Evolutionary conservation across 148 eudicot species (phyloP).

Genomic region (Chenopodium berlandieri): DNA sequence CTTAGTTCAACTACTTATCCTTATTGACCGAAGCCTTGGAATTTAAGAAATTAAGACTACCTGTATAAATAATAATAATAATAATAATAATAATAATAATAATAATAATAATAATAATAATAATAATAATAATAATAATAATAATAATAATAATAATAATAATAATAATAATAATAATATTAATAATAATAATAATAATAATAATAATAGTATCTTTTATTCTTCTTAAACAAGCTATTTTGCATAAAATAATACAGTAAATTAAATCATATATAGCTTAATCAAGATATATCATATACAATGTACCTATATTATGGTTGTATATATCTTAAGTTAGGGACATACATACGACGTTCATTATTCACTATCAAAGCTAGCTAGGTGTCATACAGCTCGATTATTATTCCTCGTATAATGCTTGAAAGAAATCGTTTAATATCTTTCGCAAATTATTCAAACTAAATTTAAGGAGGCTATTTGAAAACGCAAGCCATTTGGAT

Average conservation of each 20-base stretch:
- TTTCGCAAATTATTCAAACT: background rate
- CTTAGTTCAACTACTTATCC: constrained; percentile 11
- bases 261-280: background rate
- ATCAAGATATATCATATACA: background rate
- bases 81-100: background rate
- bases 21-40: background rate
- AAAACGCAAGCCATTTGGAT: background rate
- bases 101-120: background rate
- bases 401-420: constrained; percentile 3
- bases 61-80: background rate
- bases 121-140: background rate
- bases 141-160: background rate
- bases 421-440: background rate
- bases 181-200: background rate
- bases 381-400: constrained; percentile 22
- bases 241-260: background rate
- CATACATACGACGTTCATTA: background rate
- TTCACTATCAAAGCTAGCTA: constrained; percentile 20
- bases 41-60: constrained; percentile 10
- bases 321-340: background rate
- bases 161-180: background rate
- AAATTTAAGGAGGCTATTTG: background rate
- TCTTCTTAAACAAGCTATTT: background rate
- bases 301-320: background rate
- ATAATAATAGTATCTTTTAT: background rate